Evolutionary conservation across 73 alveolate genomes (phyloP), one percentile per base, ranked within the genome.

Genomic region (Blepharisma japonicum): DNA sequence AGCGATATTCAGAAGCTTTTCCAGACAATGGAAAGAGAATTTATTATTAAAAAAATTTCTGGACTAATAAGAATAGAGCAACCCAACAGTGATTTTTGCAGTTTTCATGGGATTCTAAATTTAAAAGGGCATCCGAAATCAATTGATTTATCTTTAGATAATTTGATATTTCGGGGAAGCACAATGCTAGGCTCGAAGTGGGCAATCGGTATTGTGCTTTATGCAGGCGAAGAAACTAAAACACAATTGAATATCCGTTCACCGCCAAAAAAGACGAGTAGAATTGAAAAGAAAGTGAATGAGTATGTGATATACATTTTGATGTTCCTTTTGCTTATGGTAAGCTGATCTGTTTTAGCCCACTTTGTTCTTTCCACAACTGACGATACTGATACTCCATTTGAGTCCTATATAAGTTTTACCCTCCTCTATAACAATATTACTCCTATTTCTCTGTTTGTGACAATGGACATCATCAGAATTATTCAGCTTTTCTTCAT

Each of bases 361-460:
- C 23, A 53, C 68, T 14, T n/a, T 53, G 32, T 53, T n/a, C 18
- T 20, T 53, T 14, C 23, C 4, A n/a, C 23, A 14, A 53, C 18
- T 20, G 68, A 20, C 23, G 68, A 53, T 53, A 20, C 18, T 20
- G 68, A 53, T 89, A 32, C 87, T 83, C 70, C 90, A 85, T 77
- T 71, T 78, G 11, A 70, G 56, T 21, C 94, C 74, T 78, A 88
- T 11, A 81, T 87, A 42, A 88, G 93, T 27, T 91, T 91, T 85
- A 79, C 85, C 53, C 77, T 91, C 38, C 84, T 91, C 38, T 89
- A 81, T 83, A 92, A 87, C 72, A 87, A 90, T 80, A 81, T 92
- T 70, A 91, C 90, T 20, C 98, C 98, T 11, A 90, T 92, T 56
- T 90, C 97, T 55, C 86, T 92, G 71, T 82, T 84, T 49, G 90